A percentile compares a stretch with the other conserved stretches of the same genome.
These are phyloP conservation scores for Cyberlindnera subsufficiens DNA, from an alignment of 805 yeast species.

Conservation along the genomic window DNA sequence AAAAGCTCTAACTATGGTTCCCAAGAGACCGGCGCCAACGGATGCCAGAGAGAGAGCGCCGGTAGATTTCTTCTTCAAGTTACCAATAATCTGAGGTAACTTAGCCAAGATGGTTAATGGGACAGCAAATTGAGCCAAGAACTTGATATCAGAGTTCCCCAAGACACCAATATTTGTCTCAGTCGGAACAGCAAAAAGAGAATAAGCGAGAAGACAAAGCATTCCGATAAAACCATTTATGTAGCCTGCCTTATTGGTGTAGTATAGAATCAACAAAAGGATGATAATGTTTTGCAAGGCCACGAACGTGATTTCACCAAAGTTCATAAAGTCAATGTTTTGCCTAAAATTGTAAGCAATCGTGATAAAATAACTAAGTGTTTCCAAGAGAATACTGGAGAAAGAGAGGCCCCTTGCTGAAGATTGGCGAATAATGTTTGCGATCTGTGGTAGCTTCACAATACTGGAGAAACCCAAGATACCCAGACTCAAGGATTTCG, in stretches of 20 bases:
- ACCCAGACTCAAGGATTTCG: constrained; percentile 30
- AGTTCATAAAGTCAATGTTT: constrained; percentile 30
- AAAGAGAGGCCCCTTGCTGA: constrained; percentile 33
- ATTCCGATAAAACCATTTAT: constrained; percentile 18
- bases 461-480: constrained; percentile 31
- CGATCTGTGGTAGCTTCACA: constrained; percentile 37
- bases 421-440: constrained; percentile 24
- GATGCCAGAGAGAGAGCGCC: constrained; percentile 35
- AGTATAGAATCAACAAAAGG: constrained; percentile 24
- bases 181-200: constrained; percentile 17
- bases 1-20: constrained; percentile 33
- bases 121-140: constrained; percentile 28
- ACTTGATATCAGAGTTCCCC: constrained; percentile 13
- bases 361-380: constrained; percentile 27
- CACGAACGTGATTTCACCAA: constrained; percentile 33
- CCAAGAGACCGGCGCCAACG: constrained; percentile 31
- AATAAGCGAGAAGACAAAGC: constrained; percentile 11
- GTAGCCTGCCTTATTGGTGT: constrained; percentile 9
- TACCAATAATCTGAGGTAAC: constrained; percentile 36
- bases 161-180: constrained; percentile 18
- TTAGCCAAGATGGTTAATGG: constrained; percentile 32
- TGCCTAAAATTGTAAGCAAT: constrained; percentile 31
- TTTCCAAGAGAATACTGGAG: constrained; percentile 28
- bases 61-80: constrained; percentile 32
- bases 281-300: constrained; percentile 31